These are phyloP conservation scores for Reutealis trisperma DNA, from an alignment of 345 rosid species.

Conservation along the genomic window DNA sequence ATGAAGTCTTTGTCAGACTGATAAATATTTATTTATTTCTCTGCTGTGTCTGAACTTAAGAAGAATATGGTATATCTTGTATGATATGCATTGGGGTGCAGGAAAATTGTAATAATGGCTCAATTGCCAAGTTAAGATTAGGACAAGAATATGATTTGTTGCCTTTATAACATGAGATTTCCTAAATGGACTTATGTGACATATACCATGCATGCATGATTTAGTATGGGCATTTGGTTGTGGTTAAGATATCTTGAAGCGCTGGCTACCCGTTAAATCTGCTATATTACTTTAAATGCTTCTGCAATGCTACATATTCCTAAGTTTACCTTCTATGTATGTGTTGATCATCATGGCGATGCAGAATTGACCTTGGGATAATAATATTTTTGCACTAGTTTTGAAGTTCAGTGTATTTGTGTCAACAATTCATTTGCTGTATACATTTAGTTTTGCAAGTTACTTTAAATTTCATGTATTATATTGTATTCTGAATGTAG, in stretches of 20 bases:
- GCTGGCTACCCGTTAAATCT: background rate
- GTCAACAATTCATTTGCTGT: background rate
- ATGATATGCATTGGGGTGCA: conserved; percentile 22
- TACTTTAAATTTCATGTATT: conserved; percentile 1
- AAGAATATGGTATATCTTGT: conserved; percentile 26
- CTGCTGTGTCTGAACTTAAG: conserved; percentile 33
- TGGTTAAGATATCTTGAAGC: background rate
- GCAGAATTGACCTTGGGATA: conserved; percentile 9
- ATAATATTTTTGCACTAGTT: background rate
- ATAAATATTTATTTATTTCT: conserved; percentile 13
- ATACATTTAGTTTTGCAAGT: conserved; percentile 13
- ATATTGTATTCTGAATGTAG: background rate
- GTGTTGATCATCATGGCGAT: background rate
- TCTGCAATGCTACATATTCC: background rate
- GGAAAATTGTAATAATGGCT: conserved; percentile 3
- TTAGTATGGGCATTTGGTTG: background rate
- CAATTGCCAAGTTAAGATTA: background rate
- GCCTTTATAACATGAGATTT: background rate
- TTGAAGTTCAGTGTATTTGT: background rate
- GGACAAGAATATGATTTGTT: conserved; percentile 6
- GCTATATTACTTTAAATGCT: background rate
- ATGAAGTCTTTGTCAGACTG: conserved; percentile 29
- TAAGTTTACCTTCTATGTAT: background rate
- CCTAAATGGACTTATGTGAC: background rate
- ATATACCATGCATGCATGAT: background rate